These are phyloP conservation scores for Aaosphaeria pasadenensis DNA, from an alignment of 2,329 filamentous ascomycete species.

Conservation along the genomic window DNA sequence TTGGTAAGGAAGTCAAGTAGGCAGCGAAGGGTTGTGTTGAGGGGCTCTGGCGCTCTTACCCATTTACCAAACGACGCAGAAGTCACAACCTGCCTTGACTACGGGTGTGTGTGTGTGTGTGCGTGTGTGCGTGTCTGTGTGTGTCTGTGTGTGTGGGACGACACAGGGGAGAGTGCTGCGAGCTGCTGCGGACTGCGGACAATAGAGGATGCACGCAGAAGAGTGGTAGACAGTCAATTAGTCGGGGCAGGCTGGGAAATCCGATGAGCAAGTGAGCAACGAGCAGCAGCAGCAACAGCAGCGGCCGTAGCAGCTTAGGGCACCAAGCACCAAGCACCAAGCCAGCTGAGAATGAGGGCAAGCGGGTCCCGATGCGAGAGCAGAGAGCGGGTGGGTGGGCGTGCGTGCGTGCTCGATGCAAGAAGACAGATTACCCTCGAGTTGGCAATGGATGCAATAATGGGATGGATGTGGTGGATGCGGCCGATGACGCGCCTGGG, in stretches of 20 bases:
- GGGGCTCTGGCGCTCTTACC: slow-evolving; percentile 1
- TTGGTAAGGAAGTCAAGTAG: neutral
- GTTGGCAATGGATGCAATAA: slow-evolving; percentile 2
- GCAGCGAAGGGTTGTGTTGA: neutral
- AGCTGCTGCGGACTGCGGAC: slow-evolving; percentile 9
- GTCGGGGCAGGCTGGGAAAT: neutral
- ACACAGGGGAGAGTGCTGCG: slow-evolving; percentile 14
- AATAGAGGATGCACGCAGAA: too few relatives aligned
- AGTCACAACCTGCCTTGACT: neutral
- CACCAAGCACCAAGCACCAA: neutral
- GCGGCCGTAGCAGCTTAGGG: neutral
- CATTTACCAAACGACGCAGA: slow-evolving; percentile 5
- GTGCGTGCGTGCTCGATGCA: slow-evolving; percentile 8
- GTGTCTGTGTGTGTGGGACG: slow-evolving; percentile 9
- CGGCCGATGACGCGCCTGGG: slow-evolving; percentile 25
- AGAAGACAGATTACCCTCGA: neutral
- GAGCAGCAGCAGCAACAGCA: neutral
- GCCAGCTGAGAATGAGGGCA: slow-evolving; percentile 25
- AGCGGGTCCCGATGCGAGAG: slow-evolving; percentile 24
- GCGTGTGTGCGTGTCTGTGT: neutral
- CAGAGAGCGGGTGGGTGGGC: neutral
- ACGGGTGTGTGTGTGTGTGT: neutral
- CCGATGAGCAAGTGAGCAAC: neutral
- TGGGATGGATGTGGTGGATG: slow-evolving; percentile 1
- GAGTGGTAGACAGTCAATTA: too few relatives aligned